A percentile compares a stretch with the other conserved stretches of the same genome.
phyloP scores from a whole-genome alignment of 345 rosid species.

The Eutrema yunnanense region DNA sequence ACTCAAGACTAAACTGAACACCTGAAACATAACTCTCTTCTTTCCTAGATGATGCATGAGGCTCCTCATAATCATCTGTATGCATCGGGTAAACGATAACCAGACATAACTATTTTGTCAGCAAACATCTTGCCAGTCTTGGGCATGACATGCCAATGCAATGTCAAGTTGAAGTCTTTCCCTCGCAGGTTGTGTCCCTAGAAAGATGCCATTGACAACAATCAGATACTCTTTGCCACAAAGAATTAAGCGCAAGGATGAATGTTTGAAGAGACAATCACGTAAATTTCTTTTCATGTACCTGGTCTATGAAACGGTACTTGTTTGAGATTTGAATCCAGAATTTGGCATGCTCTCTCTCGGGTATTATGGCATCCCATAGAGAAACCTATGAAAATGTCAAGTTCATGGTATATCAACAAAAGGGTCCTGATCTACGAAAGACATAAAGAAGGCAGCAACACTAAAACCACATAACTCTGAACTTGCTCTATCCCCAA shows the following conservation, averaged over 20 bases:
- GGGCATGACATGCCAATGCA: constrained; percentile 99
- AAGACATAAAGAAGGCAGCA: not conserved
- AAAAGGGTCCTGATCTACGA: not conserved
- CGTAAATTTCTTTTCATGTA: constrained; percentile 4
- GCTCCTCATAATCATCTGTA: constrained; percentile 44
- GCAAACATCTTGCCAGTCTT: constrained; percentile 97
- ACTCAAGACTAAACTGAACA: not conserved
- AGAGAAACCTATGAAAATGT: constrained; percentile 55
- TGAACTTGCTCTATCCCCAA: not conserved
- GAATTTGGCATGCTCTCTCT: constrained; percentile 75
- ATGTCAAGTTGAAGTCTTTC: constrained; percentile 74
- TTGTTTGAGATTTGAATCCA: constrained; percentile 80
- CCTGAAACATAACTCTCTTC: not conserved
- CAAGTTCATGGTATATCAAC: not conserved
- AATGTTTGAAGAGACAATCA: not conserved
- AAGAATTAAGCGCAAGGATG: not conserved
- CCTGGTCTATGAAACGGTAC: constrained; percentile 92
- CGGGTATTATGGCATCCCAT: constrained; percentile 89
- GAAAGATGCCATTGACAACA: constrained; percentile 5
- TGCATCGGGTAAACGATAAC: constrained; percentile 69
- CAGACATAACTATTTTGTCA: constrained; percentile 70
- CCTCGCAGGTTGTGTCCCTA: constrained; percentile 88
- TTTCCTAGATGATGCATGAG: not conserved
- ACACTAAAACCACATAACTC: not conserved
- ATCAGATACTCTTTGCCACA: not conserved